Conservation (phyloP, 2,329 filamentous ascomycete species). For the Tolypocladium amazonense region DNA sequence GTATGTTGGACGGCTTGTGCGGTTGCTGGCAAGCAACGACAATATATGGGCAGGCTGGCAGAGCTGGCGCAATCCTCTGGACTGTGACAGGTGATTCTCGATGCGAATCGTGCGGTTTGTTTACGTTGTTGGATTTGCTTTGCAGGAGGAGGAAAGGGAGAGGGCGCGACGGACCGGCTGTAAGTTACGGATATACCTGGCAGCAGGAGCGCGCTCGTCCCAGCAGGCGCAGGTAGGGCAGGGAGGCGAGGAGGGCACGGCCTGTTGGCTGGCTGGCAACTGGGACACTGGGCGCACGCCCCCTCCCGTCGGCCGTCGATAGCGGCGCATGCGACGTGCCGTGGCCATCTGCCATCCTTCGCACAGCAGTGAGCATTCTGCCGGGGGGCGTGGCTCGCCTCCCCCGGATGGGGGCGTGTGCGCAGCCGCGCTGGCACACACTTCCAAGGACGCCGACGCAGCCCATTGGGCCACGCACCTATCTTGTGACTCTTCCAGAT, state of each 20-base stretch:
- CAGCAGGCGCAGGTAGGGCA: background rate
- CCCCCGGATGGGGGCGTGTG: background rate
- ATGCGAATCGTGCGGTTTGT: slow-evolving; percentile 37
- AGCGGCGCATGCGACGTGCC: background rate
- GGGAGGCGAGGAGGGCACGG: background rate
- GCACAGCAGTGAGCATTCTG: no score
- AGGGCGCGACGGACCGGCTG: slow-evolving; percentile 7
- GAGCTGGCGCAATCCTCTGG: slow-evolving; percentile 45
- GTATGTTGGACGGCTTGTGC: slow-evolving; percentile 10
- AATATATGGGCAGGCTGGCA: slow-evolving; percentile 18
- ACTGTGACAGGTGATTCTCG: slow-evolving; percentile 52
- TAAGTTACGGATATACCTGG: background rate
- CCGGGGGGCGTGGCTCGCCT: background rate
- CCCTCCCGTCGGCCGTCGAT: background rate
- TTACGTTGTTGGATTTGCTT: slow-evolving; percentile 40
- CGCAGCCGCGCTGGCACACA: background rate
- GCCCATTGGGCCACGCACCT: background rate
- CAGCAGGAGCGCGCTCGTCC: no score
- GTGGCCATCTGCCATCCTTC: background rate
- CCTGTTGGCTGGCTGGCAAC: background rate
- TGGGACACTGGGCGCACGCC: background rate
- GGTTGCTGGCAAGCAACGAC: slow-evolving; percentile 8
- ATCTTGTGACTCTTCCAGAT: slow-evolving; percentile 1
- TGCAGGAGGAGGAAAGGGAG: slow-evolving; percentile 24
- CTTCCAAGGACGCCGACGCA: background rate